These are phyloP conservation scores for Curvularia lunata DNA, from an alignment of 2,329 filamentous ascomycete species.

Conservation along the genomic window DNA sequence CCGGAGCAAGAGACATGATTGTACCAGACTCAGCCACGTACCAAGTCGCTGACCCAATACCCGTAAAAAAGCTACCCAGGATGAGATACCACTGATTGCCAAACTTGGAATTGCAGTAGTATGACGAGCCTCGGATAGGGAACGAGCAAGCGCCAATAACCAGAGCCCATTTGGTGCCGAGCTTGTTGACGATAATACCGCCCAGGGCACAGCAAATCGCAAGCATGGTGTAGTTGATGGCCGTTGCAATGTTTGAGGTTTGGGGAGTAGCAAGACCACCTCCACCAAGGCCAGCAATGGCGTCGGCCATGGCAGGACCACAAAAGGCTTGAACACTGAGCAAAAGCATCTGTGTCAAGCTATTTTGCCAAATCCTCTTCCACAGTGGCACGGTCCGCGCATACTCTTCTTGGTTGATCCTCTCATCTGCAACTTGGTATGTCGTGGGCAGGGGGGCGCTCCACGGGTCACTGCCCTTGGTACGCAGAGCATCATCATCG, in stretches of 20 bases:
- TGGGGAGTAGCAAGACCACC: slow-evolving; percentile 55
- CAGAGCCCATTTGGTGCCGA: slow-evolving; percentile 56
- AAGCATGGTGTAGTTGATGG: slow-evolving; percentile 39
- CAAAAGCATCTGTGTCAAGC: slow-evolving; percentile 58
- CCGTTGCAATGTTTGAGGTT: slow-evolving; percentile 52
- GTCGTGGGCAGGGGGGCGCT: slow-evolving; percentile 23
- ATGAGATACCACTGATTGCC: slow-evolving; percentile 56
- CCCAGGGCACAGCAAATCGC: slow-evolving; percentile 50
- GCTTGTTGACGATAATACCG: slow-evolving; percentile 56
- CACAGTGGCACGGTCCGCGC: slow-evolving; percentile 46
- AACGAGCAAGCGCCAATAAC: slow-evolving; percentile 54
- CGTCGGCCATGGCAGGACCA: slow-evolving; percentile 41
- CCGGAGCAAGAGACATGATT: slow-evolving; percentile 58
- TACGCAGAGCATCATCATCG: slow-evolving; percentile 37
- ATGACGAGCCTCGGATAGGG: slow-evolving; percentile 56
- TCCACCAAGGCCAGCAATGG: slow-evolving; percentile 46
- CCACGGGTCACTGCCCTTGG: slow-evolving; percentile 37
- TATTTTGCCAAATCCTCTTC: slow-evolving; percentile 56
- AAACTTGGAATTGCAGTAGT: slow-evolving; percentile 59
- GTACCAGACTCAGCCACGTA: slow-evolving; percentile 58
- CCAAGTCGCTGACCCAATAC: slow-evolving; percentile 52
- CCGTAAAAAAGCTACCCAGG: slow-evolving; percentile 34
- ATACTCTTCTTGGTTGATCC: slow-evolving; percentile 49
- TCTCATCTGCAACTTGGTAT: slow-evolving; percentile 32
- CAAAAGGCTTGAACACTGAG: slow-evolving; percentile 56